These are phyloP conservation scores for Papiliotrema flavescens DNA, from an alignment of 1,284 basidiomycete species.

Conservation along the genomic window DNA sequence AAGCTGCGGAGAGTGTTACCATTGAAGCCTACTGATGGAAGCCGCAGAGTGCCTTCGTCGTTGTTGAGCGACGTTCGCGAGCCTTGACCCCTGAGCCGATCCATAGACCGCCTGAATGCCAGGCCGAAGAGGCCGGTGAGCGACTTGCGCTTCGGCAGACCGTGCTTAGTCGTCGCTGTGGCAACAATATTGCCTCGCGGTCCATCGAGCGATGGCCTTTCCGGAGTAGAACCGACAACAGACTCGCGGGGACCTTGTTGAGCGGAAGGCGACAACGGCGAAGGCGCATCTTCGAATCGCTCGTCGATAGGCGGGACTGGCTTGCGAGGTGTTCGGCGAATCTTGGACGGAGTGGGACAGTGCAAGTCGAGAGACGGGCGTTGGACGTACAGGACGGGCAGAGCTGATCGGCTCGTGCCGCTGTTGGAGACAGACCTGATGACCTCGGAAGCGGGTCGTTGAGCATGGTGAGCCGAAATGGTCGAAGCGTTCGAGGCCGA, in stretches of 20 bases:
- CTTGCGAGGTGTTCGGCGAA: not conserved
- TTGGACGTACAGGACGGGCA: slow-evolving; percentile 8
- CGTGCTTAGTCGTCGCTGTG: not conserved
- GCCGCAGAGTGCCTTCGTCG: not conserved
- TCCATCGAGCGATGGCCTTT: slow-evolving; percentile 1
- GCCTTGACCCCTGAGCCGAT: slow-evolving; percentile 12
- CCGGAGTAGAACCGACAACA: not conserved
- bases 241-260: not conserved
- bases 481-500: not conserved
- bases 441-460: not conserved
- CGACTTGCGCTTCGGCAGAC: slow-evolving; percentile 38
- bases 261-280: not conserved
- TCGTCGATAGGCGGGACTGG: not conserved
- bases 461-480: too few relatives aligned
- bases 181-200: not conserved
- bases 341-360: not conserved
- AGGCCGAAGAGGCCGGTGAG: slow-evolving; percentile 38
- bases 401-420: not conserved
- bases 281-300: not conserved
- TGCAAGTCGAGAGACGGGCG: slow-evolving; percentile 7
- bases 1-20: slow-evolving; percentile 5
- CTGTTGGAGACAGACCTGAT: not conserved
- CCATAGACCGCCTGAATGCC: slow-evolving; percentile 21
- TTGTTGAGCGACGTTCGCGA: slow-evolving; percentile 1
- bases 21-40: not conserved